Base-by-base conservation (phyloP, 2,329 filamentous ascomycete species). In the Fusarium sp. region DNA sequence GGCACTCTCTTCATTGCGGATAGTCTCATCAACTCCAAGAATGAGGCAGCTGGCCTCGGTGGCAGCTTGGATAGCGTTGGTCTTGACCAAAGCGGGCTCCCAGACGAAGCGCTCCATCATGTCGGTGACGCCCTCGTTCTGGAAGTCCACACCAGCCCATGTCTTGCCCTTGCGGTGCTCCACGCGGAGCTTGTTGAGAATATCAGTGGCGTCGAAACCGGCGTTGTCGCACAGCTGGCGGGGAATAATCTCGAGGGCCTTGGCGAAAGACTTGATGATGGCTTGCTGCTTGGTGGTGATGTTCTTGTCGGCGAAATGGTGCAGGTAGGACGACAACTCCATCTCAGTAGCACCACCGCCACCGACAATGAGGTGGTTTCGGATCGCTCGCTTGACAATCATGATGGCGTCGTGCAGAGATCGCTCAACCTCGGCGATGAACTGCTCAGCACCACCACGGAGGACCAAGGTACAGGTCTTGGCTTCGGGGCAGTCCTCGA, bases 331-430 rank as follows among this genome's bases (percentile, higher is more conserved):
- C 7, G 95, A 98, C 55, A 98, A 83, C 81, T 98, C 96, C 95
- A 99, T 98, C 87, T 99, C 96, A 76, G 88, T 91, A 16, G 96
- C 95, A 79, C 96, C 96, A 75, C 96, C 96, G 76, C 96, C 96
- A 47, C 95, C 96, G 28, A 99, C 96, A 72, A 99, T 97, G 79
- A 90, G 93, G 78, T 92, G 92, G 87, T 98, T 97, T 85, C 94
- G 94, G 82, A 98, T 94, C 30, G 96, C 94, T 67, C 97, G 94
- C 90, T 98, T 98, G 79, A 99, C 96, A 77, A 99, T 97, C 96
- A 99, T 99, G 83, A 99, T 98, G 75, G 96, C 96, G 78, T 99
- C 96, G 86, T 99, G 96, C 73, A 99, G 89, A 79, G 94, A 97
- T 71, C 96, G 93, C 86, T 99, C 96, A 2, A 98, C 96, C 82